These are phyloP conservation scores for Coprinopsis marcescibilis DNA, from an alignment of 768 basidiomycete genomes.

Conservation along the genomic window DNA sequence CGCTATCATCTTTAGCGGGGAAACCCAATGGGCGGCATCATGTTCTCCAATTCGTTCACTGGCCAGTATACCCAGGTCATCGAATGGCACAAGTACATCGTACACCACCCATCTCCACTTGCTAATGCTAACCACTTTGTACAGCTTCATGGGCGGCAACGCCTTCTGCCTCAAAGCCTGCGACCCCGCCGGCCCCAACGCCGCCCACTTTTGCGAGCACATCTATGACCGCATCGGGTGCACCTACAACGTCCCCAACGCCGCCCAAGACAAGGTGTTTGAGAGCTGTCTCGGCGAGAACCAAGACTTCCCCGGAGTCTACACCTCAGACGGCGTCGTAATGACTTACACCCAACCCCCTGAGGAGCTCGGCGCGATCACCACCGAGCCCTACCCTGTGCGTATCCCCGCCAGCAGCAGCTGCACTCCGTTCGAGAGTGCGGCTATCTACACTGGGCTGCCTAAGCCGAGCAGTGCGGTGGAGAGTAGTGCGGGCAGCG, in stretches of 20 bases:
- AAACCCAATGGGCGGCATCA: slow-evolving; percentile 71
- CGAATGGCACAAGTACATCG: slow-evolving; percentile 64
- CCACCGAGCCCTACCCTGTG: slow-evolving; percentile 36
- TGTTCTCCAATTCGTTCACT: slow-evolving; percentile 55
- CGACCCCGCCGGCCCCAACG: slow-evolving; percentile 30
- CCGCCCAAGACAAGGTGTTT: slow-evolving; percentile 52
- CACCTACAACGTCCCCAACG: slow-evolving; percentile 62
- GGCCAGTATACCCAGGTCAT: slow-evolving; percentile 47
- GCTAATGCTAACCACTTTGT: slow-evolving; percentile 2
- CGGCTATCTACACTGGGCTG: slow-evolving; percentile 21
- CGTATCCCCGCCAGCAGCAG: slow-evolving; percentile 33
- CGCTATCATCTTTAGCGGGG: slow-evolving; percentile 43
- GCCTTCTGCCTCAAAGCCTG: slow-evolving; percentile 17
- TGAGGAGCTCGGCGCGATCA: slow-evolving; percentile 36
- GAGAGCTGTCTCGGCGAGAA: slow-evolving; percentile 58
- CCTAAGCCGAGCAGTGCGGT: slow-evolving; percentile 13
- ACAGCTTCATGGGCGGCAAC: slow-evolving; percentile 11
- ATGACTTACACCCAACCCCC: slow-evolving; percentile 41
- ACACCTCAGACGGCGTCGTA: slow-evolving; percentile 31
- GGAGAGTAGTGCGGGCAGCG: no score
- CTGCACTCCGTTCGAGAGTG: slow-evolving; percentile 25
- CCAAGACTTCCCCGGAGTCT: slow-evolving; percentile 53
- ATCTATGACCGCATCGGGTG: slow-evolving; percentile 72
- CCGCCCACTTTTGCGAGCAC: slow-evolving; percentile 59
- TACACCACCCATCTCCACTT: background rate